Percentiles rank a stretch among this genome's conserved stretches.
phyloP scores from a whole-genome alignment of 129 eudicot species.

The Centrapalus pauciflorus region DNA sequence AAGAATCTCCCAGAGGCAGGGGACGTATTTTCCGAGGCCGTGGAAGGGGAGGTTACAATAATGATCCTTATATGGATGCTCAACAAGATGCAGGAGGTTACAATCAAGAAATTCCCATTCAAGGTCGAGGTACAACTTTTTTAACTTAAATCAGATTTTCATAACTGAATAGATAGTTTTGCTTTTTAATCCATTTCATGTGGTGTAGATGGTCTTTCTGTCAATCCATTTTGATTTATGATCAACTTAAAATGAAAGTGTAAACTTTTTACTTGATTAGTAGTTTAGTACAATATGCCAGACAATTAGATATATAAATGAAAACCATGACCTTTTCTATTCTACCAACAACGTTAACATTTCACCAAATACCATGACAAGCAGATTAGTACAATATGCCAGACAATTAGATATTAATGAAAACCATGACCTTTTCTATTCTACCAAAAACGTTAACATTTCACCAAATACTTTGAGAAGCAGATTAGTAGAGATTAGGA shows the following conservation, averaged over 20 bases:
- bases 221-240: not conserved
- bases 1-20: slow-evolving; percentile 74
- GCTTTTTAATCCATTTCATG: not conserved
- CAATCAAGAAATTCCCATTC: slow-evolving; percentile 52
- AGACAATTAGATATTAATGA: too few species aligned
- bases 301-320: too few species aligned
- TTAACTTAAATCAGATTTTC: not conserved
- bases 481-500: too few species aligned
- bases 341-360: too few species aligned
- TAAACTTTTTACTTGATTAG: not conserved
- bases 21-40: slow-evolving; percentile 78
- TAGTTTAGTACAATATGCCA: too few species aligned
- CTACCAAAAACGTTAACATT: too few species aligned
- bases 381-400: too few species aligned
- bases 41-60: slow-evolving; percentile 72
- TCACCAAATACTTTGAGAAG: too few species aligned
- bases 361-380: too few species aligned
- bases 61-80: slow-evolving; percentile 49
- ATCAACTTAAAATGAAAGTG: not conserved
- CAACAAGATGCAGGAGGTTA: slow-evolving; percentile 71
- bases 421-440: too few species aligned
- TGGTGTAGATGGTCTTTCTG: not conserved
- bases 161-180: not conserved
- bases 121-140: slow-evolving; percentile 37
- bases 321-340: too few species aligned